A percentile compares a stretch with the other conserved stretches of the same genome.
Evolutionary conservation across 148 eudicot species (phyloP).

Genomic region (Hydrangea macrophylla): DNA sequence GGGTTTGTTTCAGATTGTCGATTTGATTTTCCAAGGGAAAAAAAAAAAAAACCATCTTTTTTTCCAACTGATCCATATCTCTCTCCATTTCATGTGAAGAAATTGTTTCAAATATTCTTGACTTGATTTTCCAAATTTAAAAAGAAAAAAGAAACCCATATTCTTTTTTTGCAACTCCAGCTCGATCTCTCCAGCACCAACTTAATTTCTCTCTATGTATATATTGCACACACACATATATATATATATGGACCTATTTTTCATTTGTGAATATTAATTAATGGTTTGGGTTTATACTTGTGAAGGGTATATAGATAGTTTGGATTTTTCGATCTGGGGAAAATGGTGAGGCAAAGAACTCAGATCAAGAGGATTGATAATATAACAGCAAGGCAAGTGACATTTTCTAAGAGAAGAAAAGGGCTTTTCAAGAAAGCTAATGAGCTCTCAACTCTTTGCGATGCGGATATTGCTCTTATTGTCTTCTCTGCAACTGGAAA

Average conservation of each 20-base stretch:
- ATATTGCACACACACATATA: no score
- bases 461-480: conserved; percentile 23
- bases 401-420: conserved; percentile 27
- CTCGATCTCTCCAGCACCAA: not conserved
- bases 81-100: no score
- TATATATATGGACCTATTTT: not conserved
- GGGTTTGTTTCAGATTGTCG: no score
- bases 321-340: not conserved
- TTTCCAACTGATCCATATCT: no score
- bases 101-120: no score
- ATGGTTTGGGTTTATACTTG: not conserved
- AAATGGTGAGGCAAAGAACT: conserved; percentile 28
- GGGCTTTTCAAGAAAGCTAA: conserved; percentile 31
- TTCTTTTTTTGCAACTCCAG: not conserved
- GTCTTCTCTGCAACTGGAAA: conserved; percentile 28
- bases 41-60: no score
- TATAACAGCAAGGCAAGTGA: conserved; percentile 24
- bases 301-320: not conserved
- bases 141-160: no score
- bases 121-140: no score
- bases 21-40: no score
- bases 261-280: not conserved
- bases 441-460: conserved; percentile 27
- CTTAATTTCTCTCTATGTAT: not conserved
- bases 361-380: conserved; percentile 28